A percentile compares a stretch with the other conserved stretches of the same genome.
phyloP scores from a whole-genome alignment of 2,329 filamentous ascomycete species.

The Pseudogymnoascus sp. region DNA sequence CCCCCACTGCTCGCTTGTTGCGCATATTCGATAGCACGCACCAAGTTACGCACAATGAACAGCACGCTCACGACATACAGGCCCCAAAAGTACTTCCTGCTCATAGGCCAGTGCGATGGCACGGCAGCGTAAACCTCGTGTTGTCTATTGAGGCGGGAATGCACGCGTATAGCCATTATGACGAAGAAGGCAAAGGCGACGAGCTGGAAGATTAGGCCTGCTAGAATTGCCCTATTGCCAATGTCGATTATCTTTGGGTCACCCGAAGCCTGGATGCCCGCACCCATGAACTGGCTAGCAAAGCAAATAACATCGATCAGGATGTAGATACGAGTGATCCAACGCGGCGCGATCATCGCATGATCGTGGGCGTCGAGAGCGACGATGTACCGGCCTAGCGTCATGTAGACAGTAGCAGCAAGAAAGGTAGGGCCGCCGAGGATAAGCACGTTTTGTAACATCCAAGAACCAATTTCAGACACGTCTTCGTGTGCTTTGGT shows the following conservation, averaged over 20 bases:
- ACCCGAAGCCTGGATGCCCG: conserved; percentile 8
- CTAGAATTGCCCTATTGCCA: conserved; percentile 37
- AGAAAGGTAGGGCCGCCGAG: conserved; percentile 35
- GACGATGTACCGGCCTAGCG: conserved; percentile 33
- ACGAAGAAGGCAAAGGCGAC: conserved; percentile 43
- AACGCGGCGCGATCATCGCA: conserved; percentile 34
- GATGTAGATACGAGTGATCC: conserved; percentile 44
- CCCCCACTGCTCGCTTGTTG: background rate
- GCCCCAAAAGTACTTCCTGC: background rate
- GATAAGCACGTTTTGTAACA: conserved; percentile 34
- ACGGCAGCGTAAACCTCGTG: background rate
- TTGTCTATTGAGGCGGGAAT: background rate
- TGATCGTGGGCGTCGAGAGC: conserved; percentile 33
- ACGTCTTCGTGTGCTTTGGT: background rate
- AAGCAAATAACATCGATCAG: conserved; percentile 41
- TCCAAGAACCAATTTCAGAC: conserved; percentile 25
- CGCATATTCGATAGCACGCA: conserved; percentile 9
- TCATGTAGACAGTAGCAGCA: conserved; percentile 40
- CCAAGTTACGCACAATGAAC: conserved; percentile 6
- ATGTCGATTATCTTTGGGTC: conserved; percentile 18
- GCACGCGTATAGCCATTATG: conserved; percentile 11
- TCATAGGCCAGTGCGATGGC: background rate
- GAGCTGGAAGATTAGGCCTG: conserved; percentile 41
- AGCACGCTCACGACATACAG: background rate
- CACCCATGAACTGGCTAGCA: conserved; percentile 30